Evolutionary conservation across 371 early-diverging fungal genomes (phyloP), one percentile per base, ranked within the genome.

Genomic region (Zopfochytrium polystomum): DNA sequence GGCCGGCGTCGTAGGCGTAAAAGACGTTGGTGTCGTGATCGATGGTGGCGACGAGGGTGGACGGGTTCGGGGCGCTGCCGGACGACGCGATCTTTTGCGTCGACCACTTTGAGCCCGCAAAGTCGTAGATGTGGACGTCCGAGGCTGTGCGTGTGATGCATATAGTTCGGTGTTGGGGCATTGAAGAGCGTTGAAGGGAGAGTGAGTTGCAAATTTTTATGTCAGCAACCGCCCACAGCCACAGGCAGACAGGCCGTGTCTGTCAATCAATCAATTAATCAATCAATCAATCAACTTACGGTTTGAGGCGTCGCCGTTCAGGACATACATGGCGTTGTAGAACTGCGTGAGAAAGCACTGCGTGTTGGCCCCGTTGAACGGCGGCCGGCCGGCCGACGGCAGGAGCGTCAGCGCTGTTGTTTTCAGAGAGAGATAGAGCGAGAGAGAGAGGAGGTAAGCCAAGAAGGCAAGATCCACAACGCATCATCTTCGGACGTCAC

Each of bases 21-120:
- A 60, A 42, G n/a, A 60, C 60, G 22, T 42, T 50, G 11, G 60
- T 60, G 29, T 60, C 52, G 30, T 60, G 52, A 43, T 60, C 60
- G 15, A 60, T 13, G 1, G 52, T 60, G 20, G 60, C 60, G 5
- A 23, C 52, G 2, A 42, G 15, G 52, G 50, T 42, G 9, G 9
- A 15, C 4, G 23, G 38, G 29, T 20, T 42, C 25, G 60, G 60
- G 15, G 22, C 25, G 7, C 35, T 34, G 31, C 20, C 38, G 11
- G 42, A 33, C 15, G 60, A 11, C 9, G 38, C n/a, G 11, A 9
- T n/a, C 38, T 11, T n/a, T 38, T 38, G 9, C 38, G 11, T 38
- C 38, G 11, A 38, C 9, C 11, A 11, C 38, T 38, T 38, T 38
- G 38, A n/a, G n/a, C n/a, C n/a, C 38, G 38, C 38, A 38, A 38